These are phyloP conservation scores for Inga laurina DNA, from an alignment of 306 rosid species.

Conservation along the genomic window DNA sequence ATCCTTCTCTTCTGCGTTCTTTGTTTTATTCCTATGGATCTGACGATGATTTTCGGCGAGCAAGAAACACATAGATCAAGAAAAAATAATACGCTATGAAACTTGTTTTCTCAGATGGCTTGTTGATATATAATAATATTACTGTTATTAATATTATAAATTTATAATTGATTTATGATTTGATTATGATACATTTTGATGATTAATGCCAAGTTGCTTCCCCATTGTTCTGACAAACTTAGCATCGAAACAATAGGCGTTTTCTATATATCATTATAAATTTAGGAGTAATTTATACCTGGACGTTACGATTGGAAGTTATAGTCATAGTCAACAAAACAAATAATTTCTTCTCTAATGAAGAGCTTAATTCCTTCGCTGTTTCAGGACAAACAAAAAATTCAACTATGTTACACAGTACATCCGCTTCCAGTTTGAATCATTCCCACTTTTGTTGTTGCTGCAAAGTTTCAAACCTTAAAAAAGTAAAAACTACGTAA, in stretches of 20 bases:
- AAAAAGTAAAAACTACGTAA: not conserved
- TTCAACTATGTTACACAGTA: not conserved
- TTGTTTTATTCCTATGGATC: not conserved
- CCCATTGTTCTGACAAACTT: not conserved
- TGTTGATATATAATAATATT: not conserved
- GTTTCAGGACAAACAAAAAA: not conserved
- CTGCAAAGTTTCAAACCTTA: not conserved
- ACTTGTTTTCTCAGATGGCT: not conserved
- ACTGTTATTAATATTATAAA: not conserved
- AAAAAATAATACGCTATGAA: not conserved
- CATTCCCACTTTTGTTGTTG: not conserved
- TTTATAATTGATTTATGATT: not conserved
- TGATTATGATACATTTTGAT: not conserved
- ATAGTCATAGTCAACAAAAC: conserved; percentile 13
- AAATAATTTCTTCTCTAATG: not conserved
- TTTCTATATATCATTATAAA: not conserved
- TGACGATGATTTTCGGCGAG: not conserved
- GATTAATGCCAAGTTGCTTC: not conserved
- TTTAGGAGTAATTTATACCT: not conserved
- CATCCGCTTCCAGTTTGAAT: not conserved
- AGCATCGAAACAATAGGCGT: not conserved
- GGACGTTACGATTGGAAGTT: not conserved
- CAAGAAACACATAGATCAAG: not conserved
- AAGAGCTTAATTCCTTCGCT: not conserved
- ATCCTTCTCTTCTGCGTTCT: not conserved